Evolutionary conservation across 192 early-diverging fungal genomes (phyloP), one percentile per base, ranked within the genome.

Genomic region (Coemansia sp.): DNA sequence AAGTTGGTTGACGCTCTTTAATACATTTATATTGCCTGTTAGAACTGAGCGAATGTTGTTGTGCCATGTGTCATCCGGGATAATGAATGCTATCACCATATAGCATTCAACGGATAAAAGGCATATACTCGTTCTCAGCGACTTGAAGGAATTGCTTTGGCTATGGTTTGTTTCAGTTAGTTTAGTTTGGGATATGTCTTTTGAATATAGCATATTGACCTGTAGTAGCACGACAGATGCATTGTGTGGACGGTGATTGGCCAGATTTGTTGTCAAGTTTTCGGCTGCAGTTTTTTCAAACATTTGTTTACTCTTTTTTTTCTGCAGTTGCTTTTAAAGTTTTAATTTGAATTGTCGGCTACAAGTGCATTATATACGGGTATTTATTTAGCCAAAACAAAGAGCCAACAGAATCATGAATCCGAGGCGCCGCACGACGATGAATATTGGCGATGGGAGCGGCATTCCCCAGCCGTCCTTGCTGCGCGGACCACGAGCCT

Each of bases 371-470:
- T 25, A 52, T 42, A 5, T 31, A 31, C 31, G 7, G 5, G 31
- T 7, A 6, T 31, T 31, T 31, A 31, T 31, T 31, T 31, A 6
- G 31, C 11, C 8, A 42, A 42, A 42, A 42, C 2, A 12, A 42
- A 42, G 40, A 11, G 40, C 3, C 40, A 37, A 25, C 17, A 10
- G 11, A 22, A 49, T 10, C 12, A 65, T 65, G 63, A 76, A 76
- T 67, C 58, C 71, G 20, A 70, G 80, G 37, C 59, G 80, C 21
- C 70, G 80, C 12, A 82, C 74, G 19, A 81, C 79, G 36, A 77
- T 82, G 80, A 77, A 77, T 28, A 61, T 77, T 60, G 79, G 79
- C 62, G 80, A 71, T 26, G 67, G 74, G 34, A 77, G 67, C 57
- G 67, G 67, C 5, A 73, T 82, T 46, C 74, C 80, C 23, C 74